phyloP scores from a whole-genome alignment of 768 basidiomycete species.

The Dacryopinax spathularia region DNA sequence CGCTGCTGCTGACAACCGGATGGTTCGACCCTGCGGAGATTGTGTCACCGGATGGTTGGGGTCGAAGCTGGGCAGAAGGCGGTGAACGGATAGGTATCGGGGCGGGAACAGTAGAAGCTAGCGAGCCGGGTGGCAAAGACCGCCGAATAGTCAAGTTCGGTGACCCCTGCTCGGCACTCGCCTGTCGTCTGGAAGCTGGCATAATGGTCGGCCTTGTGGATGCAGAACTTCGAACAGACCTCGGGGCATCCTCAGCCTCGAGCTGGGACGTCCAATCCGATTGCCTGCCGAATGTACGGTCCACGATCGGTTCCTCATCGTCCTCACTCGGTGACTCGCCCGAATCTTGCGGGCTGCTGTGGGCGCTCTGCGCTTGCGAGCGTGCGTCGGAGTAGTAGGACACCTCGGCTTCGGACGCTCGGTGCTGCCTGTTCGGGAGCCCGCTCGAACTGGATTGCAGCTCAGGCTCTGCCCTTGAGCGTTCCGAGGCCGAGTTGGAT shows the following conservation, averaged over 20 bases:
- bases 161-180: neutral
- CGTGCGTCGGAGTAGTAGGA: neutral
- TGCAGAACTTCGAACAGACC: neutral
- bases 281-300: neutral
- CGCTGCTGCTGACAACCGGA: neutral
- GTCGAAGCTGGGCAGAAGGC: neutral
- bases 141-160: slow-evolving; percentile 4
- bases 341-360: neutral
- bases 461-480: neutral
- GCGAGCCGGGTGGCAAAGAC: neutral
- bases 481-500: neutral
- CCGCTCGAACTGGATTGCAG: neutral
- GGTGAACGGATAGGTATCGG: neutral
- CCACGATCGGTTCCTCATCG: slow-evolving; percentile 1
- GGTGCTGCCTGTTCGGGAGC: neutral
- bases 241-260: neutral
- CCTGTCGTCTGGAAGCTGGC: neutral
- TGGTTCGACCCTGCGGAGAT: neutral
- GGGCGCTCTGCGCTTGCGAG: neutral
- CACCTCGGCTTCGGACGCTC: neutral
- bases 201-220: neutral
- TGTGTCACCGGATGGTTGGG: neutral
- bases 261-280: slow-evolving; percentile 4
- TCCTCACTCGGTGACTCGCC: neutral
- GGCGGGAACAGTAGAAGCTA: neutral